phyloP scores from a whole-genome alignment of 2,329 filamentous ascomycete genomes.

The Exophiala spinifera region DNA sequence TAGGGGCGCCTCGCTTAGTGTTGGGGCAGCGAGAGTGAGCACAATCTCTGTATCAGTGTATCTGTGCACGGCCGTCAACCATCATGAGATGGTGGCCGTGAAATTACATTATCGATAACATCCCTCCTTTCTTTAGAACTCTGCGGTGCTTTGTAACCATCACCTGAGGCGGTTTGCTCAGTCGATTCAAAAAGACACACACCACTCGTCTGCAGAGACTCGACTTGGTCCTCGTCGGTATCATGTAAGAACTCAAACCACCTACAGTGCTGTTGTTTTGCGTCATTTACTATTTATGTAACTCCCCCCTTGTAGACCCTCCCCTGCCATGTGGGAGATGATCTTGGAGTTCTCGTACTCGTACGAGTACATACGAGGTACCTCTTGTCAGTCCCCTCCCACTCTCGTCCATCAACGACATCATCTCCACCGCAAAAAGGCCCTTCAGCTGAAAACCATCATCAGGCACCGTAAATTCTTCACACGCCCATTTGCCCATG shows the following conservation, averaged over 20 bases:
- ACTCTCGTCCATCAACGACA: no score
- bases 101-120: slow-evolving; percentile 20
- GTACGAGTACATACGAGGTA: no score
- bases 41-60: no score
- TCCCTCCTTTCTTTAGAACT: background rate
- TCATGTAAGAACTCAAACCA: slow-evolving; percentile 3
- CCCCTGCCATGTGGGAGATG: no score
- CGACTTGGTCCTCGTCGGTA: background rate
- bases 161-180: background rate
- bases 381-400: no score
- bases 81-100: slow-evolving; percentile 1
- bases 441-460: no score
- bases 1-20: no score
- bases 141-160: background rate
- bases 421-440: no score
- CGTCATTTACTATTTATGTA: background rate
- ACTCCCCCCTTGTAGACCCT: no score
- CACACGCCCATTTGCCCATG: background rate
- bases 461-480: background rate
- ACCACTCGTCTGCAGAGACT: slow-evolving; percentile 2
- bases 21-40: no score
- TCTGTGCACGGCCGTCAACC: slow-evolving; percentile 2
- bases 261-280: no score
- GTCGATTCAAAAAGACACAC: background rate
- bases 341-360: no score